A percentile compares a stretch with the other conserved stretches of the same genome.
These are phyloP conservation scores for Metarhizium rileyi DNA, from an alignment of 2,329 filamentous ascomycete species.

Conservation along the genomic window DNA sequence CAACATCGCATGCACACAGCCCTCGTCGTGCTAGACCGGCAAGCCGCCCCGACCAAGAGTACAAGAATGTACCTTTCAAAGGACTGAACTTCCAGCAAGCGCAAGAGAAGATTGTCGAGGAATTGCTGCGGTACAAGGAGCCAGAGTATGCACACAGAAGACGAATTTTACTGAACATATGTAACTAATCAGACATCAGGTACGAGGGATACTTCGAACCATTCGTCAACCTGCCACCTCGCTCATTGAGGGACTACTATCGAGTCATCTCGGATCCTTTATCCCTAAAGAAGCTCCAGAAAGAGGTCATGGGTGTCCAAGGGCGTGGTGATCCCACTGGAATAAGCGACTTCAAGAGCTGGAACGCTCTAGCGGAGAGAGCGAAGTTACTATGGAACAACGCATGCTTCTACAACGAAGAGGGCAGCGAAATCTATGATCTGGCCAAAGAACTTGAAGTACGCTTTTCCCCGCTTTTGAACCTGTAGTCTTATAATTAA, in stretches of 20 bases:
- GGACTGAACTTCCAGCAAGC: constrained; percentile 74
- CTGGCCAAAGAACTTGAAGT: constrained; percentile 75
- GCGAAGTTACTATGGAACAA: constrained; percentile 79
- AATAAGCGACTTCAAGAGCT: constrained; percentile 64
- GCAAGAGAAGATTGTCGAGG: constrained; percentile 74
- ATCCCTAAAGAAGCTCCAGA: constrained; percentile 68
- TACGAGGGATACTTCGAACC: constrained; percentile 62
- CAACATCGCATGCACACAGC: constrained; percentile 20
- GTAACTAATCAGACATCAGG: constrained; percentile 32
- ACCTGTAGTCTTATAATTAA: not conserved
- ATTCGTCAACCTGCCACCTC: constrained; percentile 69
- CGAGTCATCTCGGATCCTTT: constrained; percentile 71
- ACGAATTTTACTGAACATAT: not conserved
- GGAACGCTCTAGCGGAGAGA: constrained; percentile 73
- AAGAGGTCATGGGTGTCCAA: constrained; percentile 63
- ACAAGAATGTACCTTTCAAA: constrained; percentile 51
- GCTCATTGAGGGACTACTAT: constrained; percentile 76
- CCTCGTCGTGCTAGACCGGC: constrained; percentile 27
- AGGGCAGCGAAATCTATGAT: constrained; percentile 74
- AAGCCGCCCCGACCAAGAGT: constrained; percentile 40
- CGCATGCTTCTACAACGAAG: constrained; percentile 83
- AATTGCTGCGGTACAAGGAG: constrained; percentile 60
- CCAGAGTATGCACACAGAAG: constrained; percentile 40
- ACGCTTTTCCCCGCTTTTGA: constrained; percentile 8
- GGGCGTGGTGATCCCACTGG: constrained; percentile 56